phyloP scores from a whole-genome alignment of 2,329 filamentous ascomycete genomes.

The Colletotrichum sp. region DNA sequence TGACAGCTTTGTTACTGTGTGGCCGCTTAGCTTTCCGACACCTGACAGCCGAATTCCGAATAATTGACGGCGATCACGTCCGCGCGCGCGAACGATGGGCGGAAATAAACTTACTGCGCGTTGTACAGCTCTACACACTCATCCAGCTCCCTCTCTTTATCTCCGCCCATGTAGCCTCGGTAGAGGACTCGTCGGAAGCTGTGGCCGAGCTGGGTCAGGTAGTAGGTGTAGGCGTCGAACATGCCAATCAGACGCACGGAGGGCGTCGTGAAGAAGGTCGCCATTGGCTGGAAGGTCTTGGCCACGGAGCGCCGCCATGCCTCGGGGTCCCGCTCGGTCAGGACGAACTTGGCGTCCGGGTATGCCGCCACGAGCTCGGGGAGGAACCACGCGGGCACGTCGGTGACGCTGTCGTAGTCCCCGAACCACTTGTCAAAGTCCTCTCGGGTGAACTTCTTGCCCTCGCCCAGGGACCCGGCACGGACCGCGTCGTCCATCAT shows the following conservation, averaged over 20 bases:
- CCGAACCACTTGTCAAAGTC: constrained; percentile 46
- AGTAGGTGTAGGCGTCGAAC: neutral
- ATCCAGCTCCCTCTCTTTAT: neutral
- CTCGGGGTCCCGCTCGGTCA: constrained; percentile 36
- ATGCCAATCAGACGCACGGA: neutral
- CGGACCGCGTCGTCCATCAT: constrained; percentile 34
- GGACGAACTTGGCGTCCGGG: constrained; percentile 39
- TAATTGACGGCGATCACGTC: neutral
- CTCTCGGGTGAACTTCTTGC: constrained; percentile 33
- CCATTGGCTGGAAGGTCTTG: constrained; percentile 26
- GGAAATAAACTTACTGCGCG: neutral
- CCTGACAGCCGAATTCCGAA: neutral
- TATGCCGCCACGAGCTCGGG: constrained; percentile 33
- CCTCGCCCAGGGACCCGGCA: constrained; percentile 30
- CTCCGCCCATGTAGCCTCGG: neutral
- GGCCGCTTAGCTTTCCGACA: neutral
- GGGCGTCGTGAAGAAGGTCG: neutral
- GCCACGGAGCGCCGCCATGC: constrained; percentile 34
- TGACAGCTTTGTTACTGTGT: constrained; percentile 28
- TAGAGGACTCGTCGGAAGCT: neutral
- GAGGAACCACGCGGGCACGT: constrained; percentile 30
- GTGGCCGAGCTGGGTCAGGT: neutral
- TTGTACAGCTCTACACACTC: constrained; percentile 8
- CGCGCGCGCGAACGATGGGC: neutral
- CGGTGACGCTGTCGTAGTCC: constrained; percentile 33